Evolutionary conservation across 306 rosid genomes (phyloP), one percentile per base, ranked within the genome.

Genomic region (Lotus japonicus): DNA sequence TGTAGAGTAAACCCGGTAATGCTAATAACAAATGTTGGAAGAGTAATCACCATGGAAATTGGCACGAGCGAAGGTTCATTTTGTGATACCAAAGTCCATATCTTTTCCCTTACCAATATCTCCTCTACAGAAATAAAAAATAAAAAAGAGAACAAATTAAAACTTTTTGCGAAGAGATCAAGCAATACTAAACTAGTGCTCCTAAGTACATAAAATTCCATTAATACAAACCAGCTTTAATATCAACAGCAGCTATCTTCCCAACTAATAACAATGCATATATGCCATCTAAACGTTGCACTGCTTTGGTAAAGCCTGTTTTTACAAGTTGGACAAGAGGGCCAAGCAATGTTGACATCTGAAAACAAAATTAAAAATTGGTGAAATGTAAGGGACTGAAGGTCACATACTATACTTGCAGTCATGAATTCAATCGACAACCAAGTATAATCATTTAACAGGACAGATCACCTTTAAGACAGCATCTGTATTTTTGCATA

Each of bases 241-340:
- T 84, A 86, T 94, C 99, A 76, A 90, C 81, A n/a, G 95, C 83
- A 11, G 96, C 89, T 68, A 94, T 81, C 84, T 88, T 88, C 36
- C 84, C 90, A 49, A 88, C 96, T 72, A 94, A 76, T 33, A 88
- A 81, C 80, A 94, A 82, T 42, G 99, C 99, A 87, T 84, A 94
- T 66, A 88, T 74, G 46, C 99, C 99, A 85, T 94, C 99, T 84
- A 90, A 82, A 16, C 96, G 99, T 78, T 90, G 99, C 69, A 80
- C 96, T 12, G 88, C 89, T 80, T 90, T 94, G 16, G 96, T 90
- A 78, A 86, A 94, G 77, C 99, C 96, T 73, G 96, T 88, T 86
- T 90, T 94, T 63, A 90, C 92, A 64, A 90, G 99, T 82, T 90
- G 96, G 65, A 88, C 67, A 11, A 94, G 99, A 69, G 92, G 86